These are phyloP conservation scores for Ulota crispa DNA, from an alignment of 225 moss, liverwort and hornwort genomes.

Conservation along the genomic window DNA sequence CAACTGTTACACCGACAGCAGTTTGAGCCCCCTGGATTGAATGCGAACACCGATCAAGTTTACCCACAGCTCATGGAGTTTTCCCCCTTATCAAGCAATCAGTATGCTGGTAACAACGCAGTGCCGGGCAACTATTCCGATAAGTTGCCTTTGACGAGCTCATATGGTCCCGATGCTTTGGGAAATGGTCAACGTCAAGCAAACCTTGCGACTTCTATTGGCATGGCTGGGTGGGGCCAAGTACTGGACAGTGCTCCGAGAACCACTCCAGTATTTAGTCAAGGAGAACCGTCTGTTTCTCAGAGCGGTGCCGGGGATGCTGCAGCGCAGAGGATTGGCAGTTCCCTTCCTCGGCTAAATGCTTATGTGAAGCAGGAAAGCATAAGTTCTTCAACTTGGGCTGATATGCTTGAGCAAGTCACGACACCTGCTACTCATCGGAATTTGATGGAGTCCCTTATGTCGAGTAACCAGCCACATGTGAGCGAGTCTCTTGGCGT, in stretches of 20 bases:
- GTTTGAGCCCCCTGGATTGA: slow-evolving; percentile 18
- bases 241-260: slow-evolving; percentile 35
- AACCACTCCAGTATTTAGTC: slow-evolving; percentile 23
- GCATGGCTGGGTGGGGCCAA: slow-evolving; percentile 41
- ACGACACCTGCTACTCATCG: slow-evolving; percentile 43
- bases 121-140: slow-evolving; percentile 11
- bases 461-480: slow-evolving; percentile 33
- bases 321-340: slow-evolving; percentile 23
- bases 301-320: slow-evolving; percentile 32
- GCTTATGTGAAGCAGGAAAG: slow-evolving; percentile 60
- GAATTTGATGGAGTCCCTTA: slow-evolving; percentile 41
- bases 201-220: slow-evolving; percentile 24
- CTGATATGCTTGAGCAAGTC: slow-evolving; percentile 55
- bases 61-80: slow-evolving; percentile 25
- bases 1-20: slow-evolving; percentile 24
- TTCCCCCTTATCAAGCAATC: slow-evolving; percentile 24
- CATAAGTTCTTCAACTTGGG: slow-evolving; percentile 50
- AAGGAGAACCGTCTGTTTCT: slow-evolving; percentile 20
- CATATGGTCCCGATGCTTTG: slow-evolving; percentile 13
- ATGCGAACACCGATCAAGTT: slow-evolving; percentile 13
- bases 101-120: slow-evolving; percentile 16
- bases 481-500: slow-evolving; percentile 22
- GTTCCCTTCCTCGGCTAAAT: slow-evolving; percentile 20
- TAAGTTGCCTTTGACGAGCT: slow-evolving; percentile 16
- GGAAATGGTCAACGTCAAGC: slow-evolving; percentile 25